Evolutionary conservation across 345 rosid genomes (phyloP).

Genomic region (Heritiera littoralis): DNA sequence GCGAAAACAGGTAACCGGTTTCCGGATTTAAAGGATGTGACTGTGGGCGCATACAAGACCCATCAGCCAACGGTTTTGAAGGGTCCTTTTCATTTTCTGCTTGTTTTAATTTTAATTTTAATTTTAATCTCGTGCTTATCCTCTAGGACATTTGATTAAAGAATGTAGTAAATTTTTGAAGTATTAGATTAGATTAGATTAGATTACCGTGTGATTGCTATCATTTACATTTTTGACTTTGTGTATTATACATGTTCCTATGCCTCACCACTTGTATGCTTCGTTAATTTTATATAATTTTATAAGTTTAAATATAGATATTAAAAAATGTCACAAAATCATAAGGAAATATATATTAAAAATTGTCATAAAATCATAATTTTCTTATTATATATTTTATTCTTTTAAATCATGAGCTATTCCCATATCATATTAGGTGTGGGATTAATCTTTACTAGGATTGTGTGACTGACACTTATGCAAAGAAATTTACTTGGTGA

Average conservation of each 20-base stretch:
- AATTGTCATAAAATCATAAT: too few species aligned
- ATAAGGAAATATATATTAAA: too few species aligned
- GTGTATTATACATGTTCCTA: not conserved
- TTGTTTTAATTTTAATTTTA: not conserved
- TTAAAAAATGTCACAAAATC: too few species aligned
- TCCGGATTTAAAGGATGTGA: conserved; percentile 37
- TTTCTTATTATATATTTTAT: too few species aligned
- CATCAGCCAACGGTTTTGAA: conserved; percentile 45
- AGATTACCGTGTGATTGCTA: not conserved
- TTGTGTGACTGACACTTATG: too few species aligned
- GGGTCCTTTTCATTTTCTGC: not conserved
- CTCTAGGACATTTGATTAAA: not conserved
- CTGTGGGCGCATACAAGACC: conserved; percentile 48
- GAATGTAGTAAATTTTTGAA: not conserved
- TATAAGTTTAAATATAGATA: too few species aligned
- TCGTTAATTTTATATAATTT: not conserved
- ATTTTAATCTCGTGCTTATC: conserved; percentile 32
- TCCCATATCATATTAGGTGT: too few species aligned
- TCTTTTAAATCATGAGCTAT: too few species aligned
- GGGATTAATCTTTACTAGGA: too few species aligned
- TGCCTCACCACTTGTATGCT: too few species aligned
- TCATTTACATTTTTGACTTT: not conserved
- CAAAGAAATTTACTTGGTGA: too few species aligned
- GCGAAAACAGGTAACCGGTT: conserved; percentile 44
- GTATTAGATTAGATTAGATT: not conserved